These are phyloP conservation scores for Penicillium sp. DNA, from an alignment of 2,329 filamentous ascomycete genomes.

Conservation along the genomic window DNA sequence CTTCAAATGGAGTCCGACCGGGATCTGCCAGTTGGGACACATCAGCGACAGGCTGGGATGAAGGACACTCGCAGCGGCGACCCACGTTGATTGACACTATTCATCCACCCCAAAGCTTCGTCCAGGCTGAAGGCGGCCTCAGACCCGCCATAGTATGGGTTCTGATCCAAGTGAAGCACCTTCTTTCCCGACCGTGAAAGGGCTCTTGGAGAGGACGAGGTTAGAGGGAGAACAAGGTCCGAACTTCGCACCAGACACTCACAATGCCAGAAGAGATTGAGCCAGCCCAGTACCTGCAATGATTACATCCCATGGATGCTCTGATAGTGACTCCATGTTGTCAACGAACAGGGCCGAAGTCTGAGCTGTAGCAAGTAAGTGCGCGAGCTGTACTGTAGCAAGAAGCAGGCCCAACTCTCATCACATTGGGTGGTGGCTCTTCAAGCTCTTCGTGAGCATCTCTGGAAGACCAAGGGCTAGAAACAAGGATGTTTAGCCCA, in stretches of 20 bases:
- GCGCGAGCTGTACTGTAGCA: slow-evolving; percentile 20
- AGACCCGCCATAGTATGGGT: slow-evolving; percentile 84
- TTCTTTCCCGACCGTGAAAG: slow-evolving; percentile 91
- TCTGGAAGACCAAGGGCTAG: slow-evolving; percentile 9
- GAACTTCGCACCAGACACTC: slow-evolving; percentile 39
- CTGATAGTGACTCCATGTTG: slow-evolving; percentile 74
- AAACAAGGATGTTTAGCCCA: slow-evolving; percentile 6
- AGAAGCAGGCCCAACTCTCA: slow-evolving; percentile 30
- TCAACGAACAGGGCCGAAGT: slow-evolving; percentile 20
- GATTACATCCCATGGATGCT: slow-evolving; percentile 78
- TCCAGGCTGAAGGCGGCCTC: slow-evolving; percentile 86
- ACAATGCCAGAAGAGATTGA: slow-evolving; percentile 82
- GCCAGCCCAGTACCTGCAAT: slow-evolving; percentile 79
- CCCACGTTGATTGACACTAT: slow-evolving; percentile 51
- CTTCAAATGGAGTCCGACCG: slow-evolving; percentile 46
- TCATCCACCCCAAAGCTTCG: slow-evolving; percentile 78
- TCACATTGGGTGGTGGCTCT: slow-evolving; percentile 27
- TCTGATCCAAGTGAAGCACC: slow-evolving; percentile 85
- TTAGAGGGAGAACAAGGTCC: slow-evolving; percentile 54
- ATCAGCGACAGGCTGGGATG: slow-evolving; percentile 31
- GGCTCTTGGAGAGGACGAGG: slow-evolving; percentile 66
- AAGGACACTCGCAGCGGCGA: slow-evolving; percentile 16
- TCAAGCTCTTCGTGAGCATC: slow-evolving; percentile 11
- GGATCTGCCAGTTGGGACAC: slow-evolving; percentile 40
- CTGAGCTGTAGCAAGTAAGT: slow-evolving; percentile 32